phyloP scores from a whole-genome alignment of 1,284 basidiomycete species.

The Tilletiopsis washingtonensis region DNA sequence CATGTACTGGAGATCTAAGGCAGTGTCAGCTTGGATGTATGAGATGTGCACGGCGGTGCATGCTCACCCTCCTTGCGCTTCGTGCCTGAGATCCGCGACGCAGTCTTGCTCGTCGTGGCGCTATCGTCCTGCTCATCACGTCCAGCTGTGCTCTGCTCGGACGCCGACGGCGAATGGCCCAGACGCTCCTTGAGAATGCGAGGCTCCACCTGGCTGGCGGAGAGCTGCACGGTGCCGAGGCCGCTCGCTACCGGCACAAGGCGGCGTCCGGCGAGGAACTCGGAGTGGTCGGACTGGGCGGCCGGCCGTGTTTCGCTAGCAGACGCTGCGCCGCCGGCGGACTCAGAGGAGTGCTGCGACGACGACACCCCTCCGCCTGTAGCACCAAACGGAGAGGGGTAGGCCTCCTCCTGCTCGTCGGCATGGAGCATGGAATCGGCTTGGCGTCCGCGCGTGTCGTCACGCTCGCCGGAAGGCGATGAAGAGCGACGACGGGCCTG shows the following conservation, averaged over 20 bases:
- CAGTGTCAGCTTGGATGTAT: no score
- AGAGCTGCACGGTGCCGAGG: neutral
- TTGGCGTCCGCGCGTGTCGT: slow-evolving; percentile 5
- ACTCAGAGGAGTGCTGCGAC: no score
- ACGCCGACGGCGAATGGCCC: neutral
- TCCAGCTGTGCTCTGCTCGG: neutral
- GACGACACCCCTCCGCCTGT: neutral
- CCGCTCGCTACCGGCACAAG: neutral
- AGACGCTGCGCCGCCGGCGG: neutral
- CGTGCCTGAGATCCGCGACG: neutral
- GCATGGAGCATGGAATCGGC: neutral
- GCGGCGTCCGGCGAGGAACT: neutral
- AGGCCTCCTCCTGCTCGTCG: slow-evolving; percentile 19
- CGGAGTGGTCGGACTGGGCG: neutral
- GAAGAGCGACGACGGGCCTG: slow-evolving; percentile 13
- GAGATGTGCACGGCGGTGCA: no score
- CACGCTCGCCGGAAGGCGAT: neutral
- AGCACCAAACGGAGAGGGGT: slow-evolving; percentile 25
- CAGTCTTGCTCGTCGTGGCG: slow-evolving; percentile 3
- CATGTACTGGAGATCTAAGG: slow-evolving; percentile 31
- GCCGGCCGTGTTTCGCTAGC: neutral
- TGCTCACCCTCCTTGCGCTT: neutral
- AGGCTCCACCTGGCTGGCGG: neutral
- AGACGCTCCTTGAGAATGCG: neutral
- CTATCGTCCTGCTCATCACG: neutral